A percentile compares a stretch with the other conserved stretches of the same genome.
Evolutionary conservation across 495 filamentous ascomycete species (phyloP).

Genomic region (Polyplosphaeria fusca): DNA sequence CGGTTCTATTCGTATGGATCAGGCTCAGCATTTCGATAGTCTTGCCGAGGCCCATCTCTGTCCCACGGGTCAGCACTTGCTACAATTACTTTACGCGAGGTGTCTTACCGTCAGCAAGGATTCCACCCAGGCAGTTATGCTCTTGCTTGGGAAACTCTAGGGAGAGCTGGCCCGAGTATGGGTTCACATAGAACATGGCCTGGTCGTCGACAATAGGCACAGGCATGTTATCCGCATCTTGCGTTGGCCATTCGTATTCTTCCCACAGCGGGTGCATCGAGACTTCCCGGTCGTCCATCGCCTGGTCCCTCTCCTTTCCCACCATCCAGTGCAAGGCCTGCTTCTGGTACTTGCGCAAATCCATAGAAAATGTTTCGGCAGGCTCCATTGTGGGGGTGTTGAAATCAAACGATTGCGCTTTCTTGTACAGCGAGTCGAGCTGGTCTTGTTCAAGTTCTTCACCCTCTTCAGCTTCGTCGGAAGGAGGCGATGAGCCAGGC

Average conservation of each 20-base stretch:
- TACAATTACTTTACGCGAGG: constrained; percentile 12
- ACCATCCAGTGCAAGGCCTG: constrained; percentile 96
- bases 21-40: constrained; percentile 97
- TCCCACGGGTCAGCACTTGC: constrained; percentile 14
- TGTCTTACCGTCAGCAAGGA: constrained; percentile 86
- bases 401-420: constrained; percentile 96
- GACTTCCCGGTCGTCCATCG: constrained; percentile 54
- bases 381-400: constrained; percentile 82
- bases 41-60: constrained; percentile 74
- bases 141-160: constrained; percentile 88
- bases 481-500: constrained; percentile 45
- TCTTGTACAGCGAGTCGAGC: constrained; percentile 88
- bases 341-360: constrained; percentile 88
- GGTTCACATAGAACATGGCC: constrained; percentile 85
- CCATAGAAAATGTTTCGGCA: constrained; percentile 73
- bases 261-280: constrained; percentile 99
- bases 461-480: constrained; percentile 76
- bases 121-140: constrained; percentile 89
- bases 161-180: constrained; percentile 93
- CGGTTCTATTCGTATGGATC: constrained; percentile 77
- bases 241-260: constrained; percentile 84
- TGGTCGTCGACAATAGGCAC: constrained; percentile 61
- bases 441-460: constrained; percentile 93
- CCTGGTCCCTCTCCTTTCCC: constrained; percentile 80
- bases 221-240: constrained; percentile 79